These are phyloP conservation scores for Naganishia sp. DNA, from an alignment of 1,284 basidiomycete genomes.

Conservation along the genomic window DNA sequence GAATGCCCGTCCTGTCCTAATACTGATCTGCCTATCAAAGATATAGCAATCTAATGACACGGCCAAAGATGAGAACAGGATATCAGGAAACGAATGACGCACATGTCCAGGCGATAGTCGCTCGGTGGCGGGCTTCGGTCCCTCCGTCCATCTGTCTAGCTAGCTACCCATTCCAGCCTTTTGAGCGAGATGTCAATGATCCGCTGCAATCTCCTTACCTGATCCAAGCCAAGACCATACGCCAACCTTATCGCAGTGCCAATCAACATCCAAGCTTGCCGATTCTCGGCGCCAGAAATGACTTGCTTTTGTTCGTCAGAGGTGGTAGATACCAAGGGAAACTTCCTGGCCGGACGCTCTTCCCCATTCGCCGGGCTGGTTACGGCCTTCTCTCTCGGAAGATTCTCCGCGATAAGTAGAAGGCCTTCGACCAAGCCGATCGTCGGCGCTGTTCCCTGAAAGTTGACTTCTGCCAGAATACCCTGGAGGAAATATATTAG, in stretches of 20 bases:
- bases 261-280: constrained; percentile 53
- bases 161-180: not conserved
- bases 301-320: constrained; percentile 23
- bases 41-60: constrained; percentile 48
- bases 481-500: constrained; percentile 34
- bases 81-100: constrained; percentile 30
- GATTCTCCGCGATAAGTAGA: constrained; percentile 51
- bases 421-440: constrained; percentile 52
- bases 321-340: constrained; percentile 4
- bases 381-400: constrained; percentile 41
- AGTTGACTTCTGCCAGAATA: constrained; percentile 49
- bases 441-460: constrained; percentile 48
- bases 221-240: constrained; percentile 51
- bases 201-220: constrained; percentile 33
- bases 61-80: constrained; percentile 15
- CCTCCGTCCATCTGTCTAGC: constrained; percentile 37
- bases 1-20: constrained; percentile 52
- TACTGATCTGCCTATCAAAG: constrained; percentile 48
- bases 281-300: constrained; percentile 46
- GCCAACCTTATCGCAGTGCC: constrained; percentile 50
- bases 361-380: not conserved
- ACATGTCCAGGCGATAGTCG: constrained; percentile 53
- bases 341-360: constrained; percentile 36
- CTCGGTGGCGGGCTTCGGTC: constrained; percentile 46
- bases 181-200: not conserved